These are phyloP conservation scores for Asterionellopsis glacialis DNA, from an alignment of 108 stramenopile genomes.

Conservation along the genomic window DNA sequence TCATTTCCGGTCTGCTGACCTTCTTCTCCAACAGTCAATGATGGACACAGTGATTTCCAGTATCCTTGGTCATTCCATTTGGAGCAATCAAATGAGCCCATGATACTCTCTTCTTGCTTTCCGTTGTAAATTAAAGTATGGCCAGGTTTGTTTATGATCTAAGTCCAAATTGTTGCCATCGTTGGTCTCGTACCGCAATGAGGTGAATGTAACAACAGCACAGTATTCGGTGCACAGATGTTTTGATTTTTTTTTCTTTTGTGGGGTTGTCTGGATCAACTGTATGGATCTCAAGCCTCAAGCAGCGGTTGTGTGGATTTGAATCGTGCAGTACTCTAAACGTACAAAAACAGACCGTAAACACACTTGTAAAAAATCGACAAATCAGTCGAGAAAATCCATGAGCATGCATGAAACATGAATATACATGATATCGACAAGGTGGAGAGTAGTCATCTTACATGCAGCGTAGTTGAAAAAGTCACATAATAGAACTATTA, in stretches of 20 bases:
- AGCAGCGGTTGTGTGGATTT: no score
- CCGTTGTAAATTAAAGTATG: background rate
- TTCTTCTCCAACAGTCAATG: slow-evolving; percentile 6
- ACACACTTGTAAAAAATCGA: background rate
- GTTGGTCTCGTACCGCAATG: no score
- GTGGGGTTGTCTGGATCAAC: no score
- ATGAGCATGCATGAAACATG: no score
- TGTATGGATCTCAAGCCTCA: no score
- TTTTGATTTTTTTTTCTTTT: no score
- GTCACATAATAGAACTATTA: background rate
- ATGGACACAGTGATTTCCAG: slow-evolving; percentile 15
- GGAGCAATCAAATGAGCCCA: background rate
- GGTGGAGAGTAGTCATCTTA: background rate
- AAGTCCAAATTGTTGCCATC: no score
- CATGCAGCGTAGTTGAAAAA: background rate
- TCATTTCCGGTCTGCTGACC: background rate
- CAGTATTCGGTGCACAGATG: no score
- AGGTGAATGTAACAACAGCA: no score
- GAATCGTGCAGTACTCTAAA: no score
- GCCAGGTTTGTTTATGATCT: background rate
- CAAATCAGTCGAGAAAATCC: background rate
- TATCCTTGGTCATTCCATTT: slow-evolving; percentile 1
- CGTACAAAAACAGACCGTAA: background rate
- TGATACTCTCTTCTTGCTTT: no score
- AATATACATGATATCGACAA: background rate